Base-by-base conservation (phyloP, 768 basidiomycete genomes). In the Suillus decipiens region DNA sequence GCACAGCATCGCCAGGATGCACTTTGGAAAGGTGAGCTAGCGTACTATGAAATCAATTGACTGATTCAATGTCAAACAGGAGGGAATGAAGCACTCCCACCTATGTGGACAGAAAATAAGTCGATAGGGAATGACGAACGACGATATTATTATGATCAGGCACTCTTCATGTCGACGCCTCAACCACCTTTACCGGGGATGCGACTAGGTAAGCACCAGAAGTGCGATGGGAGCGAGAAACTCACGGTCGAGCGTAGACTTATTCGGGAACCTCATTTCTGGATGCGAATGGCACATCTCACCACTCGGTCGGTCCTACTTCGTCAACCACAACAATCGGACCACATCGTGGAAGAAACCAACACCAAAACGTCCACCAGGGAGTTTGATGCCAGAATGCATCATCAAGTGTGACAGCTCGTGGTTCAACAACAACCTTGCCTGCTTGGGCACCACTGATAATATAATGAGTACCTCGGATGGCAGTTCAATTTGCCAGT, bases 1-100 rank as follows among this genome's bases (percentile, higher is more conserved):
- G 56, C 56, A 11, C 56, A 57, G 56, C 56, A 57, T 24, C 22
- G 24, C 17, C 56, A 19, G 56, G 37, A 57, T 57, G 56, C 56
- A 19, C 37, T 41, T 28, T 57, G 37, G 56, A 3, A 28, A 28
- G 28, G 28, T 28, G 28, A 28, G 28, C 28, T 3, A 37, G 0
- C 3, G 6, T 3, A 5, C 7, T 3, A 3, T 31, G 37, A 41
- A 19, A 11, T 11, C 1, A 2, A 24, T 6, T 41, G 3, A 57
- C 17, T 0, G 5, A 41, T 17, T 57, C 37, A 41, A 41, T 17
- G 3, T 11, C 2, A 31, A 19, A 17, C 15, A 57, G 37, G 56
- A 17, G 56, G 24, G 17, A 57, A 57, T 28, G 17, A 39, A 2
- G 24, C 24, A 2, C 55, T 57, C 17, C 55, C 55, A 39, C 55